A percentile compares a stretch with the other conserved stretches of the same genome.
Conservation (phyloP, 192 early-diverging fungal genomes). For the Gryganskiella cystojenkinii region DNA sequence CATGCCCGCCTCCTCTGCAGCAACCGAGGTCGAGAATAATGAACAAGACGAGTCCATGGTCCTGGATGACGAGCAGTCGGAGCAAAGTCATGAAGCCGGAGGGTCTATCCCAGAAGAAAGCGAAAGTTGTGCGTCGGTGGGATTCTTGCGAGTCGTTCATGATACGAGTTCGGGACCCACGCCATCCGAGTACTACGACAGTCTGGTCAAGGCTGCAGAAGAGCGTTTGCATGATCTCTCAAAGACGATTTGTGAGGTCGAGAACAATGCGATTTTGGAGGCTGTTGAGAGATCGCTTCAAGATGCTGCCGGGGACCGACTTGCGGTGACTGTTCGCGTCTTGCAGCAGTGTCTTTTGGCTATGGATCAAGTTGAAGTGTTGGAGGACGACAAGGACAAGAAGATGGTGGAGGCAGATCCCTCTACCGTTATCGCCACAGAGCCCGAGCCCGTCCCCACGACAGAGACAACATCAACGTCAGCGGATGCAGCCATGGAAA, state of each 20-base stretch:
- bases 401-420: not conserved
- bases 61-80: conserved; percentile 9
- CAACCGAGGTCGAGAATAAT: not conserved
- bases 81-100: not conserved
- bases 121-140: not conserved
- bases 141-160: conserved; percentile 2
- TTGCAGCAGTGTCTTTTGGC: conserved; percentile 18
- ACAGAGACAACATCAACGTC: not conserved
- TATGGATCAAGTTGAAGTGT: conserved; percentile 17
- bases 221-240: conserved; percentile 26
- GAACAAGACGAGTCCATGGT: conserved; percentile 26
- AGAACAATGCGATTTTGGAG: conserved; percentile 9
- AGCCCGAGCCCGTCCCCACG: not conserved
- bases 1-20: not conserved
- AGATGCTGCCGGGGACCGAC: not conserved
- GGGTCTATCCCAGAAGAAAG: not conserved
- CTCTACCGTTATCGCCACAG: not conserved
- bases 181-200: conserved; percentile 19
- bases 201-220: conserved; percentile 12
- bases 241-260: conserved; percentile 11
- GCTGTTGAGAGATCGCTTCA: conserved; percentile 9
- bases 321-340: conserved; percentile 7
- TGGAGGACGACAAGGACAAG: not conserved
- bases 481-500: not conserved
- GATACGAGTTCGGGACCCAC: conserved; percentile 8